Base-by-base conservation (phyloP, 2,329 filamentous ascomycete genomes). In the Aciculosporium take region DNA sequence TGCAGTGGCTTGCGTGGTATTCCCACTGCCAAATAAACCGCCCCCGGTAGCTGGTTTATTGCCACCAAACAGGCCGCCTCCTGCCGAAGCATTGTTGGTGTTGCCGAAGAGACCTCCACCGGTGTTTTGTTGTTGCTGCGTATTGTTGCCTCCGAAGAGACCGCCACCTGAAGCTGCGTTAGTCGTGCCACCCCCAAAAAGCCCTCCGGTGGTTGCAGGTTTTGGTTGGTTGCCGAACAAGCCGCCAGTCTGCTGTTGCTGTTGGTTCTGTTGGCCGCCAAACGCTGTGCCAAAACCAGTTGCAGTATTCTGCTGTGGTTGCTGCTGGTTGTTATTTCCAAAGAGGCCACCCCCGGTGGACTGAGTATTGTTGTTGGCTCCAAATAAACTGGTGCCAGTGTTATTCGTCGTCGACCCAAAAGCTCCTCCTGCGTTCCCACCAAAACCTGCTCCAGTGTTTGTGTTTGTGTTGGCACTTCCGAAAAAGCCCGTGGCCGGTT, bases 161-260 rank as follows among this genome's bases (percentile, higher is more conserved):
- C 66, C 58, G 15, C 61, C 62, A n/a, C 32, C 38, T 8, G 62
- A 60, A 27, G 55, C 56, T 17, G 61, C 56, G 24, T 41, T 45
- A 33, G 45, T 41, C 15, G 45, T 39, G 39, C 40, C 40, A 13
- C 10, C 25, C n/a, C 71, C 71, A 43, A 60, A 61, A 12, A 55
- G 48, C 31, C 56, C 48, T 13, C 60, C 59, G 2, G 5, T 15
- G 30, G 55, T 53, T 12, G 57, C 57, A 13, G 56, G 56, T 45
- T 59, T 64, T 44, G 58, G 60, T 46, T 69, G 65, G 18, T 53
- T 59, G 17, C 69, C 71, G 46, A 74, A 72, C 18, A 71, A 53
- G 10, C 64, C 63, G 28, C 56, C 59, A 25, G 56, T 53, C 27
- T 58, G 58, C 33, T 59, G 56, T 6, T 42, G 39, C 45, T 40